Evolutionary conservation across 2,329 filamentous ascomycete species (phyloP).

Genomic region (Cytospora schulzeri): DNA sequence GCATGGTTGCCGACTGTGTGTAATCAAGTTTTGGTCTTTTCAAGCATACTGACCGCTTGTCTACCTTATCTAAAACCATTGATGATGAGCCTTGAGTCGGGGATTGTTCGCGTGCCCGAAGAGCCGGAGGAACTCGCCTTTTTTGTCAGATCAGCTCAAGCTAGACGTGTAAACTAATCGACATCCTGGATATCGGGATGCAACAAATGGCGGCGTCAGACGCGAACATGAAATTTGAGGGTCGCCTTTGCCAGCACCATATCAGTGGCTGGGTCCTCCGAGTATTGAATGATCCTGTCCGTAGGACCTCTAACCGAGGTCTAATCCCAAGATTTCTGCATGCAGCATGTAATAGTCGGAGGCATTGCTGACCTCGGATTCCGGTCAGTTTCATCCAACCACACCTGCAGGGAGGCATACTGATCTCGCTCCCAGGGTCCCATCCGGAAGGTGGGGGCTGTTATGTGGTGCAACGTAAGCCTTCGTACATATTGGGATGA

Average conservation of each 20-base stretch:
- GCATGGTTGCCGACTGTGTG: conserved; percentile 9
- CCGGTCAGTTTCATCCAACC: background rate
- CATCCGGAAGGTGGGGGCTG: background rate
- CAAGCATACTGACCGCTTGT: conserved; percentile 10
- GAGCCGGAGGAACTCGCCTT: conserved; percentile 6
- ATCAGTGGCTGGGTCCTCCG: background rate
- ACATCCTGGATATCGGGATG: background rate
- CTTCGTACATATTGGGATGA: background rate
- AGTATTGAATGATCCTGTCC: no score
- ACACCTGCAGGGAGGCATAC: background rate
- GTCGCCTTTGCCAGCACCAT: no score
- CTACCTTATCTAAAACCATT: conserved; percentile 7
- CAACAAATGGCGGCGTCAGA: background rate
- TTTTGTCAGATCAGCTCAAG: background rate
- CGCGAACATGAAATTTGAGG: background rate
- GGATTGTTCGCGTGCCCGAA: background rate
- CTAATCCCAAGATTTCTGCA: background rate
- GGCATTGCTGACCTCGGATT: background rate
- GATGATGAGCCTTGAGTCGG: conserved; percentile 16
- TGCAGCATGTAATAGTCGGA: conserved; percentile 1
- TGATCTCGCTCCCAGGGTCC: no score
- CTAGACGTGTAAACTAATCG: background rate
- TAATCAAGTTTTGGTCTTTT: conserved; percentile 1
- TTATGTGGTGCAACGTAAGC: background rate
- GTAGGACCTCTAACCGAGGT: background rate